Percentiles rank a stretch among this genome's conserved stretches.
These are phyloP conservation scores for Sporothrix humicola DNA, from an alignment of 2,329 filamentous ascomycete genomes.

Conservation along the genomic window DNA sequence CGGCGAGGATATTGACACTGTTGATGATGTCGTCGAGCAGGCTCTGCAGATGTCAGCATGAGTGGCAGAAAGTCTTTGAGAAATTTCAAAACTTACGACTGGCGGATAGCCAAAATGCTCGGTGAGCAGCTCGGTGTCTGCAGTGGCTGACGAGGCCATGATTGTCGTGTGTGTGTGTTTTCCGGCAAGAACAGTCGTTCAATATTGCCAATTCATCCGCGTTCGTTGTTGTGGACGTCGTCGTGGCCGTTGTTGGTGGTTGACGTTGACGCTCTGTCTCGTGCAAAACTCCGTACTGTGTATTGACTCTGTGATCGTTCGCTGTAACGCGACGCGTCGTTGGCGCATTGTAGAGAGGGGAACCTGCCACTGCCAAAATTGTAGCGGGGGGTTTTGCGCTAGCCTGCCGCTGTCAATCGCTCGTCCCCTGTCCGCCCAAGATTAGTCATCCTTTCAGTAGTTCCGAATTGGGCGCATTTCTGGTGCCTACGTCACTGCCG, in stretches of 20 bases:
- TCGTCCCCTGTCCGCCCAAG: not conserved
- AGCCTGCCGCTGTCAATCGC: not conserved
- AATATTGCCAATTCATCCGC: not conserved
- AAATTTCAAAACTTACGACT: constrained; percentile 64
- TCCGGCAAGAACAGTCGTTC: not conserved
- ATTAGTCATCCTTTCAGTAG: constrained; percentile 6
- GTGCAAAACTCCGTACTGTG: not conserved
- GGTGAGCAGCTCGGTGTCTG: constrained; percentile 75
- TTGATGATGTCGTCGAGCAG: constrained; percentile 99
- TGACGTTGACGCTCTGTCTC: not conserved
- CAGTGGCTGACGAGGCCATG: constrained; percentile 43
- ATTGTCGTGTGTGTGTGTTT: not conserved
- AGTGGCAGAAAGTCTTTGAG: not conserved
- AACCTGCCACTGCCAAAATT: constrained; percentile 7
- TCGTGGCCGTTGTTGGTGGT: constrained; percentile 6
- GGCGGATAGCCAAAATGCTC: constrained; percentile 97
- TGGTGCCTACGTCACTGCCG: constrained; percentile 15
- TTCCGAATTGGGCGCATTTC: not conserved
- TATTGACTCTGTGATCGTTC: not conserved
- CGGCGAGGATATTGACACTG: constrained; percentile 89
- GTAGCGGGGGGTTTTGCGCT: not conserved
- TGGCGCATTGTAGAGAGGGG: constrained; percentile 1
- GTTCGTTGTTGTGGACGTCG: not conserved
- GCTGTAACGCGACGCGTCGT: constrained; percentile 24
- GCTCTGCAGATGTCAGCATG: constrained; percentile 59